Percentiles rank a stretch among this genome's conserved stretches.
Conservation (phyloP, 2,329 filamentous ascomycete genomes). For the Huntiella moniliformis region DNA sequence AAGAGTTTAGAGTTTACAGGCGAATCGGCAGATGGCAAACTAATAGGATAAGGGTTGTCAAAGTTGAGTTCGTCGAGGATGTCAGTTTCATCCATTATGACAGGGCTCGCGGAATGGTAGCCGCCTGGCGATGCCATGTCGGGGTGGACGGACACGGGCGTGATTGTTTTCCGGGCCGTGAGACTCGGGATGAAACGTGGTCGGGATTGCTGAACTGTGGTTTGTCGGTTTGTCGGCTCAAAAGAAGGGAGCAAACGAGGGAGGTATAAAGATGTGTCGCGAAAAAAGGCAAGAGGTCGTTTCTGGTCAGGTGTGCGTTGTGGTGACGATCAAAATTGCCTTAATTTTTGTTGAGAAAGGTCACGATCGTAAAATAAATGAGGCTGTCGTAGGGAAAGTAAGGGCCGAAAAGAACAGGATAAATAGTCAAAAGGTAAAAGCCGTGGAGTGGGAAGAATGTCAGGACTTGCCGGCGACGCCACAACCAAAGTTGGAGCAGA, state of each 20-base stretch:
- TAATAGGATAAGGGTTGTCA: slow-evolving; percentile 9
- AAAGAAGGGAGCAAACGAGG: background rate
- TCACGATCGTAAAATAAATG: no score
- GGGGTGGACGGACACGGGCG: background rate
- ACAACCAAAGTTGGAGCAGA: no score
- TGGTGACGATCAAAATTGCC: no score
- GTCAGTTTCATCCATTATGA: slow-evolving; percentile 10
- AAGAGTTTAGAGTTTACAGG: slow-evolving; percentile 6
- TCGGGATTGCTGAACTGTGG: background rate
- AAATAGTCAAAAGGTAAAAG: no score
- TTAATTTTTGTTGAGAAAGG: no score
- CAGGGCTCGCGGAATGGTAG: slow-evolving; percentile 9
- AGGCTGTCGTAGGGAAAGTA: no score
- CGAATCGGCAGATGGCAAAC: slow-evolving; percentile 2
- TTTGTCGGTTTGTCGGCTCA: no score
- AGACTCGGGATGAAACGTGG: background rate
- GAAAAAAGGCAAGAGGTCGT: background rate
- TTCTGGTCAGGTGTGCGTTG: no score
- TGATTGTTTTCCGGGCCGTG: slow-evolving; percentile 4
- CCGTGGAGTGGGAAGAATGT: no score
- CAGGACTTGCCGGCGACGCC: no score
- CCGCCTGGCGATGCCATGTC: slow-evolving; percentile 10
- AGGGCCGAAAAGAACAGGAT: no score
- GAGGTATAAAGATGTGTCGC: background rate
- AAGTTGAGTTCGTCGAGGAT: slow-evolving; percentile 9